Evolutionary conservation across 2,329 filamentous ascomycete genomes (phyloP), one percentile per base, ranked within the genome.

Genomic region (Fusarium papillatum): DNA sequence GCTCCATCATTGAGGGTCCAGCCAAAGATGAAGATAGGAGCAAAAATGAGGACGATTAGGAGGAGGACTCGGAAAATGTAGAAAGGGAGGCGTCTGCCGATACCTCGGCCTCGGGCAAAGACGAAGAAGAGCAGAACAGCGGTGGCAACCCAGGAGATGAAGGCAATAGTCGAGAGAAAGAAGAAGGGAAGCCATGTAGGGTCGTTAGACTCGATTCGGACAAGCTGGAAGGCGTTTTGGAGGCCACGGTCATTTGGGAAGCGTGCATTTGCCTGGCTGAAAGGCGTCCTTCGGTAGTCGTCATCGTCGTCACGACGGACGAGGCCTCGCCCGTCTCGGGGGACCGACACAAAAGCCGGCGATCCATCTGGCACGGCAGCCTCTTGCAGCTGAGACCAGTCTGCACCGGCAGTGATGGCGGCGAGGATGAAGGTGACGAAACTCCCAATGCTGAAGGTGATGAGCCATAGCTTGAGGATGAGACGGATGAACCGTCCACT

Each of bases 21-120:
- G 36, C 63, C 31, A n/a, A 61, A 36, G 57, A 63, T 61, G 66
- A 76, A 69, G 57, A 46, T 14, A 22, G 68, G 34, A 10, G 79
- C 69, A 2, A 70, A 66, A 7, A 78, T 16, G n/a, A 80, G 31
- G 9, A 82, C 46, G 9, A 80, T 76, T 41, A 78, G 70, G 26
- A 74, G 64, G n/a, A 78, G 36, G 53, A 79, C 71, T 4, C 73
- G 77, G 26, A 81, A 78, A 68, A 82, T 62, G 59, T 80, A 82
- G 7, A 71, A 48, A 11, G 77, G 66, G 39, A 69, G 17, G 72
- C 68, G 22, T 64, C 38, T 13, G n/a, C 61, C 39, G 39, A 39
- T 19, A 34, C 68, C 26, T 29, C 26, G 60, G 22, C 71, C 39
- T 16, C 68, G 74, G 11, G 48, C 24, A 5, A 74, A n/a, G 38